Base-by-base conservation (phyloP, 2,329 filamentous ascomycete genomes). In the Tricladium varicosporioides region DNA sequence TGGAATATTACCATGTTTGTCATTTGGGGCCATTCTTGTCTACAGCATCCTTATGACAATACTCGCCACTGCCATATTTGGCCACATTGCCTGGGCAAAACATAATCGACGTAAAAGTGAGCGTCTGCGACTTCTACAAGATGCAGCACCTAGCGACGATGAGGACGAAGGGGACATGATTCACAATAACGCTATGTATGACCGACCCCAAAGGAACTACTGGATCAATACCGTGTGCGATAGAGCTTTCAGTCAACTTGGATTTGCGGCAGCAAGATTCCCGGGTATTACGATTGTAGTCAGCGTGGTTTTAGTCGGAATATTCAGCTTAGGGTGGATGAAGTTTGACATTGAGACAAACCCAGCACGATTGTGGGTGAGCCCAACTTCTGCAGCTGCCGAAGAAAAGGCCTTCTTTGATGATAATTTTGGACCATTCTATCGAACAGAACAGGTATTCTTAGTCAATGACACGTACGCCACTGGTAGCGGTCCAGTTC, bases 321-420 rank as follows among this genome's bases (percentile, higher is more conserved):
- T 96, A 4, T 78, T 99, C 60, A 97, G 92, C 69, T 74, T 93
- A 36, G 94, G 94, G 1, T 96, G 91, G 91, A 76, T 94, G 57
- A 84, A 84, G 46, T 99, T 99, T 68, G 81, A 89, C n/a, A 80
- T 99, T 36, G 94, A 97, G 72, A 89, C 80, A 18, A 89, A 97
- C 60, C 94, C 94, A 5, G 94, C 95, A 10, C 86, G 89, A 48
- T 78, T 99, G 8, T 99, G 94, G 94, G 94, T 99, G n/a, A 92
- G 93, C 66, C 94, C 94, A 7, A 88, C 89, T 8, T 97, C 94
- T 3, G 84, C 86, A 49, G 93, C 95, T 16, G 94, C 94, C 0
- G 83, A 91, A 70, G 93, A 99, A 71, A 99, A 99, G 75, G 82
- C 82, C 1, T 99, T 95, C 70, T 99, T 97, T 63, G 95, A 99